These are phyloP conservation scores for Chaetoscypha palmicola DNA, from an alignment of 2,329 filamentous ascomycete species.

Conservation along the genomic window DNA sequence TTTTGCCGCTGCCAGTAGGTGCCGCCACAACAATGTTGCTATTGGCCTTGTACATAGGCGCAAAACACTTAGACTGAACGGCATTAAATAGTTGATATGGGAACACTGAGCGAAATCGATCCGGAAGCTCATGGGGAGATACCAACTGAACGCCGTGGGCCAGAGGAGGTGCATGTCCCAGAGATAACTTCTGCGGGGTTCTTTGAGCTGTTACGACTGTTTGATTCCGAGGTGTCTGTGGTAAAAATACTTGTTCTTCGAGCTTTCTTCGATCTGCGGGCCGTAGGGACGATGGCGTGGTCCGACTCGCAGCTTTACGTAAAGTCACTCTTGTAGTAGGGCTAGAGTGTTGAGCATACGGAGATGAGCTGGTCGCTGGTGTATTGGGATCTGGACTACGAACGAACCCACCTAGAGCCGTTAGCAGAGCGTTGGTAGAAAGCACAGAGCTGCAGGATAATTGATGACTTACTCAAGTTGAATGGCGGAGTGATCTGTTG, in stretches of 20 bases:
- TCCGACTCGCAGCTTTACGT: conserved; percentile 18
- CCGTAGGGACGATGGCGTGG: background rate
- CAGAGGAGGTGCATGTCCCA: conserved; percentile 27
- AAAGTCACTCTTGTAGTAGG: conserved; percentile 24
- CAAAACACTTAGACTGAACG: conserved; percentile 74
- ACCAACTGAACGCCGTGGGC: conserved; percentile 50
- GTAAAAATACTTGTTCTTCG: conserved; percentile 1
- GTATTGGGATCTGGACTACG: conserved; percentile 14
- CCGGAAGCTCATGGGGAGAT: conserved; percentile 54
- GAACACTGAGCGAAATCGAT: conserved; percentile 63
- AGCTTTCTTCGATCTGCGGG: background rate
- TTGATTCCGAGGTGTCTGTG: conserved; percentile 12
- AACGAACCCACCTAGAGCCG: conserved; percentile 16
- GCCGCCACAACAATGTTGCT: conserved; percentile 76
- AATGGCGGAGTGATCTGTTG: conserved; percentile 28
- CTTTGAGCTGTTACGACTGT: background rate
- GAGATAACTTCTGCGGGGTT: conserved; percentile 12
- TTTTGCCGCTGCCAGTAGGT: conserved; percentile 82
- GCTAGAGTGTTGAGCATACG: conserved; percentile 21
- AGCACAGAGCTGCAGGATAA: too few species aligned
- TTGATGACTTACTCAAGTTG: conserved; percentile 23
- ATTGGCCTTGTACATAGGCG: conserved; percentile 55
- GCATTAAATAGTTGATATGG: conserved; percentile 72
- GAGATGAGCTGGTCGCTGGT: conserved; percentile 18
- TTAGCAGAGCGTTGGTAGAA: too few species aligned